These are phyloP conservation scores for Pogostemon cablin DNA, from an alignment of 257 asterid genomes.

Conservation along the genomic window DNA sequence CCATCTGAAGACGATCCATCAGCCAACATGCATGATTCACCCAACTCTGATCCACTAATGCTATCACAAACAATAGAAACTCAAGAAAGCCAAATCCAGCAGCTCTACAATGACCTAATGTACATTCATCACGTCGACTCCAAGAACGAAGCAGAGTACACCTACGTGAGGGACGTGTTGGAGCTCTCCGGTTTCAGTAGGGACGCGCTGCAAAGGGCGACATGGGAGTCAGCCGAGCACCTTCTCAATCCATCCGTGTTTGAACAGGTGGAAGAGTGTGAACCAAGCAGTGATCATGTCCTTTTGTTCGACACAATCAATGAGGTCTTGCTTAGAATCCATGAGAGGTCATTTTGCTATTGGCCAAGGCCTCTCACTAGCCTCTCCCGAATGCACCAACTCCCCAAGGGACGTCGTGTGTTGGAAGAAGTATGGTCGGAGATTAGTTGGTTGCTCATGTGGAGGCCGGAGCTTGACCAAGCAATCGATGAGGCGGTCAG, in stretches of 20 bases:
- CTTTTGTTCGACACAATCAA: constrained; percentile 72
- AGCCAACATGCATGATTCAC: constrained; percentile 19
- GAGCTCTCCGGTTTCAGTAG: constrained; percentile 68
- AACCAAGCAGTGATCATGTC: constrained; percentile 42
- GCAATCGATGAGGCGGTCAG: constrained; percentile 59
- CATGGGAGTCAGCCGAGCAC: constrained; percentile 61
- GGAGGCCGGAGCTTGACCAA: constrained; percentile 47
- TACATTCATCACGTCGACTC: constrained; percentile 40
- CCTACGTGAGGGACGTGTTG: constrained; percentile 60
- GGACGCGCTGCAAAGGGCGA: constrained; percentile 44
- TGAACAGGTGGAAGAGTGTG: constrained; percentile 56
- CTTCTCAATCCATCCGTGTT: constrained; percentile 61
- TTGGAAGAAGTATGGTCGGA: constrained; percentile 75
- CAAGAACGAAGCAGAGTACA: constrained; percentile 53
- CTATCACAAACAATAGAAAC: neutral
- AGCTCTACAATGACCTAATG: constrained; percentile 34
- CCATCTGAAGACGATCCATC: constrained; percentile 24
- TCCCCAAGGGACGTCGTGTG: constrained; percentile 66
- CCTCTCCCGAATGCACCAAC: constrained; percentile 50
- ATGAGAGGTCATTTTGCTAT: constrained; percentile 61
- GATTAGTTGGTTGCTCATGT: constrained; percentile 45
- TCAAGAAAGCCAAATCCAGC: constrained; percentile 33
- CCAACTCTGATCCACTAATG: neutral
- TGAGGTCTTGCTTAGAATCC: constrained; percentile 59
- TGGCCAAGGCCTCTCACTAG: constrained; percentile 66